Evolutionary conservation across 495 filamentous ascomycete genomes (phyloP).

Genomic region (Xylaria curta): DNA sequence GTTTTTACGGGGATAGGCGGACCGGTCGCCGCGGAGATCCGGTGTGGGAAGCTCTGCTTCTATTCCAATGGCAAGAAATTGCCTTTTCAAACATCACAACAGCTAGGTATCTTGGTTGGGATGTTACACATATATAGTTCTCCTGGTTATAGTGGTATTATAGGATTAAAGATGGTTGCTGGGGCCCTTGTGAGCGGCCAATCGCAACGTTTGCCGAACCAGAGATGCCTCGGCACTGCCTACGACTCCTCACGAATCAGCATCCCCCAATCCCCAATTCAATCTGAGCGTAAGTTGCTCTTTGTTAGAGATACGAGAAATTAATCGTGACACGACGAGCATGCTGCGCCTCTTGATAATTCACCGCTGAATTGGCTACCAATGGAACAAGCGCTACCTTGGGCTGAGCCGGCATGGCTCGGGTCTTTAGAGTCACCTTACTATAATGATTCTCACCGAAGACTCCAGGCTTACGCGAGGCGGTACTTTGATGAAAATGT

Average conservation of each 20-base stretch:
- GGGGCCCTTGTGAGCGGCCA: neutral
- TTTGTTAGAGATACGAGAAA: neutral
- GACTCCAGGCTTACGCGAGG: constrained; percentile 61
- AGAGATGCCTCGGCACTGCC: constrained; percentile 3
- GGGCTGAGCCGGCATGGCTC: constrained; percentile 61
- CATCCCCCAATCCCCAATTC: neutral
- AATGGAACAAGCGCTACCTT: constrained; percentile 29
- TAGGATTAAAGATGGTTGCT: no score
- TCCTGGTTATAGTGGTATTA: no score
- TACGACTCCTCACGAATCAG: neutral
- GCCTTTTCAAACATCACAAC: neutral
- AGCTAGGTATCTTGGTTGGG: neutral
- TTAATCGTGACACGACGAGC: no score
- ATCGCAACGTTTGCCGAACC: neutral
- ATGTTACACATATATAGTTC: neutral
- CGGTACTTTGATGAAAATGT: constrained; percentile 65
- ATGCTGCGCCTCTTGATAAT: neutral
- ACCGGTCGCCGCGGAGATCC: neutral
- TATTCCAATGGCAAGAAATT: neutral
- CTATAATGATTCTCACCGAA: constrained; percentile 68
- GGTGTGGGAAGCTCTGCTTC: neutral
- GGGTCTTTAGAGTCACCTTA: constrained; percentile 53
- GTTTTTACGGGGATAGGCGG: neutral
- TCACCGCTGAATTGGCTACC: neutral
- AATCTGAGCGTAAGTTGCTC: neutral